Conservation (phyloP, 306 rosid species). For the Sophora flavescens region DNA sequence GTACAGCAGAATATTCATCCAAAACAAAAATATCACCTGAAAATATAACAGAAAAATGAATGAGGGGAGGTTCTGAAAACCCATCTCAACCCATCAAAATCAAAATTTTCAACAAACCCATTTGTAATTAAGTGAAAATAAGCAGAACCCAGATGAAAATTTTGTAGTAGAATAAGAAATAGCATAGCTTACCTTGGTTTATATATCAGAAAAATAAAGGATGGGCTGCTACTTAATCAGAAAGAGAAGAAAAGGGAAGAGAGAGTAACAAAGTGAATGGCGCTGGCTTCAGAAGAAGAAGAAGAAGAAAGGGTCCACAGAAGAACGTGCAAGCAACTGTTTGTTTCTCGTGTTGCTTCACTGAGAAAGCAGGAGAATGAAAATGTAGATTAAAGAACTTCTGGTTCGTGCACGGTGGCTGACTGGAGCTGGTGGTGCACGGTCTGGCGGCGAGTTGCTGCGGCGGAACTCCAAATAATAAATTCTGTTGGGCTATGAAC, state of each 20-base stretch:
- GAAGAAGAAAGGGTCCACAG: slow-evolving; percentile 34
- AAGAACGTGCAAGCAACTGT: slow-evolving; percentile 67
- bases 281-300: not conserved
- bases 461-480: no score
- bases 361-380: no score
- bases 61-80: slow-evolving; percentile 41
- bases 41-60: slow-evolving; percentile 44
- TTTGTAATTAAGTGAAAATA: slow-evolving; percentile 36
- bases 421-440: no score
- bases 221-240: slow-evolving; percentile 24
- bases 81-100: slow-evolving; percentile 47
- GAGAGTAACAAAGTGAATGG: slow-evolving; percentile 26
- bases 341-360: slow-evolving; percentile 32
- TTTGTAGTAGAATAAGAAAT: slow-evolving; percentile 18
- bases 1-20: slow-evolving; percentile 37
- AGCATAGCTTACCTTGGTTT: slow-evolving; percentile 45
- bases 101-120: slow-evolving; percentile 53
- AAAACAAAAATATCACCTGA: slow-evolving; percentile 24
- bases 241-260: slow-evolving; percentile 43
- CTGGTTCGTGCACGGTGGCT: no score
- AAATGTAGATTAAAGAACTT: no score
- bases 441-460: no score
- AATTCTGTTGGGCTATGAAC: no score
- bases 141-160: slow-evolving; percentile 48
- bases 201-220: slow-evolving; percentile 24